Conservation (phyloP, 1,284 basidiomycete species). For the Puccinia polysora region DNA sequence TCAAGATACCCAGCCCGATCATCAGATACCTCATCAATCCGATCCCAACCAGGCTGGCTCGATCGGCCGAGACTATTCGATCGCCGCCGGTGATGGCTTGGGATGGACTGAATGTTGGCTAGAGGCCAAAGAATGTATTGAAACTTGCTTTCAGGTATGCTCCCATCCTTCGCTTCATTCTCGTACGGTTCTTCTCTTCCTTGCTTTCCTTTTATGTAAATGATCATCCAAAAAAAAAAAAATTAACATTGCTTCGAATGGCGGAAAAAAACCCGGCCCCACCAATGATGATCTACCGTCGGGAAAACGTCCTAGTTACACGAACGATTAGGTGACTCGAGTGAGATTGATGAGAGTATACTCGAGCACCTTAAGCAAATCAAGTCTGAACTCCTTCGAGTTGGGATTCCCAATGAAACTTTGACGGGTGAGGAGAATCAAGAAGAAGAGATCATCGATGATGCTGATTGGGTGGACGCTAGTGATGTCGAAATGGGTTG, state of each 20-base stretch:
- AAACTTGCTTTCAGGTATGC: conserved; percentile 71
- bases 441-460: conserved; percentile 3
- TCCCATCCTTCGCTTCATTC: too few relatives aligned
- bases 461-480: conserved; percentile 39
- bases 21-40: too few relatives aligned
- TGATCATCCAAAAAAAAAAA: too few relatives aligned
- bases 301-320: conserved; percentile 55
- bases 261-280: too few relatives aligned
- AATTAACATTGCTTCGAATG: too few relatives aligned
- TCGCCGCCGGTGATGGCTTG: conserved; percentile 57
- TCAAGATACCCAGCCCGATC: too few relatives aligned
- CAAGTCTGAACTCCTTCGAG: conserved; percentile 63
- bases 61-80: conserved; percentile 55
- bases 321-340: conserved; percentile 65
- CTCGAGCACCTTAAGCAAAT: conserved; percentile 73
- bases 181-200: neutral
- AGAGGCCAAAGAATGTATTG: conserved; percentile 73
- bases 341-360: conserved; percentile 72
- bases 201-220: too few relatives aligned
- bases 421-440: neutral
- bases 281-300: too few relatives aligned
- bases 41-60: conserved; percentile 60
- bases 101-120: conserved; percentile 73
- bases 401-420: conserved; percentile 58
- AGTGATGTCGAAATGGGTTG: conserved; percentile 36